These are phyloP conservation scores for Typha latifolia DNA, from an alignment of 176 grass and related monocot species.

Conservation along the genomic window DNA sequence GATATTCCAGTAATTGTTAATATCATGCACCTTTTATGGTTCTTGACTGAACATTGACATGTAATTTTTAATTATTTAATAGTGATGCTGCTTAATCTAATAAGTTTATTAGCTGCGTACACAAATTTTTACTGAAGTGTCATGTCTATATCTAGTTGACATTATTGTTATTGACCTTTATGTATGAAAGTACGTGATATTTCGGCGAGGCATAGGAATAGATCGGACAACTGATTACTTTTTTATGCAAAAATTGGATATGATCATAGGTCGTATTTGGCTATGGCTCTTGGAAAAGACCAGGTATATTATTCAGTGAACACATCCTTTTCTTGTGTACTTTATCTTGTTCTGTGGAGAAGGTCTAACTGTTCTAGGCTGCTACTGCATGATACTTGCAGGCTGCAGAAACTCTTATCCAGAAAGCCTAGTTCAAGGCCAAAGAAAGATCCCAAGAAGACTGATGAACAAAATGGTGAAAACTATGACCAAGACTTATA, in stretches of 20 bases:
- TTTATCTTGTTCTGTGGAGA: slow-evolving; percentile 21
- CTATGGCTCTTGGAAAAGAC: slow-evolving; percentile 68
- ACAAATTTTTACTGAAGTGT: not conserved
- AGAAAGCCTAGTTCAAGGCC: slow-evolving; percentile 41
- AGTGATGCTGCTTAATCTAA: too few relatives aligned
- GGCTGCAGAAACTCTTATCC: slow-evolving; percentile 67
- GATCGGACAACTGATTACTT: slow-evolving; percentile 87
- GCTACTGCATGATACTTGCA: slow-evolving; percentile 14
- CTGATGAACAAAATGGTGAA: slow-evolving; percentile 58
- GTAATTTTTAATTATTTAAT: not conserved
- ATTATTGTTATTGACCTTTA: slow-evolving; percentile 1
- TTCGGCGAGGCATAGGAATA: slow-evolving; percentile 80
- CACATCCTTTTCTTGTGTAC: not conserved
- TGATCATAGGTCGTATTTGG: slow-evolving; percentile 79
- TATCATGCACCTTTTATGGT: not conserved
- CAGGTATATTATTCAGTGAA: slow-evolving; percentile 35
- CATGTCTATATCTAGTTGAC: slow-evolving; percentile 7
- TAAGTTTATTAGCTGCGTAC: too few relatives aligned
- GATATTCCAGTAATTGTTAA: too few relatives aligned
- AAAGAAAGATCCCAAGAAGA: slow-evolving; percentile 57
- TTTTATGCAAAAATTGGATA: slow-evolving; percentile 87
- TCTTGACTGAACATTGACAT: not conserved
- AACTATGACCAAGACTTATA: slow-evolving; percentile 48
- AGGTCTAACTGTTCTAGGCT: slow-evolving; percentile 11
- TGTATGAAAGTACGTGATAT: slow-evolving; percentile 76